phyloP scores from a whole-genome alignment of 371 early-diverging fungal genomes.

The Polyrhizophydium stewartii region DNA sequence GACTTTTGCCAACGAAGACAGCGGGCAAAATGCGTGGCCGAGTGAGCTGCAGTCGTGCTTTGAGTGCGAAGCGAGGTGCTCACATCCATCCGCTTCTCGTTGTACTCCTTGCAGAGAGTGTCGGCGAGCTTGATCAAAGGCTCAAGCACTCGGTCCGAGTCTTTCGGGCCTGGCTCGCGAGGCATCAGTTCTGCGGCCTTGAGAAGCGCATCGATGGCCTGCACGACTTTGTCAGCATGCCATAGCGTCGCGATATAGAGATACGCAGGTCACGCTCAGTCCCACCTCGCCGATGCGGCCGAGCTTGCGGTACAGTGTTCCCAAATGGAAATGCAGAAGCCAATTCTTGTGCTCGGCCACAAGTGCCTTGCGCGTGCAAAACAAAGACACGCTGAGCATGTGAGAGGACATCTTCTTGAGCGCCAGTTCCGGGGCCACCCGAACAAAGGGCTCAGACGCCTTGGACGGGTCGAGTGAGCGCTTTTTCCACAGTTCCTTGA shows the following conservation, averaged over 20 bases:
- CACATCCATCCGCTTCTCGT: too few species aligned
- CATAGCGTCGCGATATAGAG: not conserved
- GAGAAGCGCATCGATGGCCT: not conserved
- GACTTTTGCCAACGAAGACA: not conserved
- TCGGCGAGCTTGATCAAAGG: not conserved
- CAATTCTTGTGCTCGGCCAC: not conserved
- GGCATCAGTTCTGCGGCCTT: not conserved
- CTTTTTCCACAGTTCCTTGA: not conserved
- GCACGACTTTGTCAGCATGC: not conserved
- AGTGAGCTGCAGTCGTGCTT: not conserved
- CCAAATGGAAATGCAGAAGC: not conserved
- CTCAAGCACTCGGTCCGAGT: not conserved
- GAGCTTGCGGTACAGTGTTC: not conserved
- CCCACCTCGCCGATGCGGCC: not conserved
- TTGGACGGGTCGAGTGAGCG: not conserved
- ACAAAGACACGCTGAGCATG: not conserved
- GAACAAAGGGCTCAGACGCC: not conserved
- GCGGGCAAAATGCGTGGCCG: not conserved
- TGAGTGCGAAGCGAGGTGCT: not conserved
- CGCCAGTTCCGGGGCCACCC: too few species aligned
- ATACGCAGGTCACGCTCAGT: not conserved
- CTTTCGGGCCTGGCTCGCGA: conserved; percentile 2
- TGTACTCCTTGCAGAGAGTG: not conserved
- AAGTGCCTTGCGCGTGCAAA: not conserved
- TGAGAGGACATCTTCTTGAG: not conserved